Conservation (phyloP, 176 grass and related monocot genomes). For the Chrysopogon serrulatus region DNA sequence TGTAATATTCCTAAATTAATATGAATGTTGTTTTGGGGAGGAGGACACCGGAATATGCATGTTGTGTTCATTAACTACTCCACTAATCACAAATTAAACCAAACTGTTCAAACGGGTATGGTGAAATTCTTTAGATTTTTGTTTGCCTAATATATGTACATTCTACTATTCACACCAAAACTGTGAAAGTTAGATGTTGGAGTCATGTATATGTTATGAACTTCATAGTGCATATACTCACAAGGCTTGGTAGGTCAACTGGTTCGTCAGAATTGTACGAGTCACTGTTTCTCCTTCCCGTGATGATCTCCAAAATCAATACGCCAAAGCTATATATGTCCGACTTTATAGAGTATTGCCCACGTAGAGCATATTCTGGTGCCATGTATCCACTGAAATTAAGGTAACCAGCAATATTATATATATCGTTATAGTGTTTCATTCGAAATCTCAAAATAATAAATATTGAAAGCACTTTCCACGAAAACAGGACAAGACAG, state of each 20-base stretch:
- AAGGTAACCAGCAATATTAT: background rate
- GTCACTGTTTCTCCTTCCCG: conserved; percentile 18
- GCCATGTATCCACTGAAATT: conserved; percentile 32
- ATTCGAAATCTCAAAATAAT: background rate
- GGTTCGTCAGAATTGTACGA: background rate
- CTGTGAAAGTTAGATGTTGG: background rate
- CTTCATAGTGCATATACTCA: background rate
- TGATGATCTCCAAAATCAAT: conserved; percentile 30
- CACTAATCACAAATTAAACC: too few relatives aligned
- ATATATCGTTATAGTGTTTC: background rate
- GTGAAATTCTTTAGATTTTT: too few relatives aligned
- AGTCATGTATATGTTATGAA: background rate
- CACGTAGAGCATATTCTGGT: conserved; percentile 26
- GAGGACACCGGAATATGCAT: too few relatives aligned
- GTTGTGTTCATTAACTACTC: too few relatives aligned
- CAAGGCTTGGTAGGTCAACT: conserved; percentile 21
- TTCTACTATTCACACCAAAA: too few relatives aligned
- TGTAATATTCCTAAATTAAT: too few relatives aligned
- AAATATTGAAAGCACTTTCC: background rate
- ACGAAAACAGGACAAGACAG: too few relatives aligned
- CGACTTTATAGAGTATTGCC: conserved; percentile 32
- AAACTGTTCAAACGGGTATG: too few relatives aligned
- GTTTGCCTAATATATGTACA: too few relatives aligned
- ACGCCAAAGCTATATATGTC: conserved; percentile 44
- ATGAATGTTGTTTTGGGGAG: too few relatives aligned